Conservation (phyloP, 2,329 filamentous ascomycete species). For the Aspergillus thermomutatus region DNA sequence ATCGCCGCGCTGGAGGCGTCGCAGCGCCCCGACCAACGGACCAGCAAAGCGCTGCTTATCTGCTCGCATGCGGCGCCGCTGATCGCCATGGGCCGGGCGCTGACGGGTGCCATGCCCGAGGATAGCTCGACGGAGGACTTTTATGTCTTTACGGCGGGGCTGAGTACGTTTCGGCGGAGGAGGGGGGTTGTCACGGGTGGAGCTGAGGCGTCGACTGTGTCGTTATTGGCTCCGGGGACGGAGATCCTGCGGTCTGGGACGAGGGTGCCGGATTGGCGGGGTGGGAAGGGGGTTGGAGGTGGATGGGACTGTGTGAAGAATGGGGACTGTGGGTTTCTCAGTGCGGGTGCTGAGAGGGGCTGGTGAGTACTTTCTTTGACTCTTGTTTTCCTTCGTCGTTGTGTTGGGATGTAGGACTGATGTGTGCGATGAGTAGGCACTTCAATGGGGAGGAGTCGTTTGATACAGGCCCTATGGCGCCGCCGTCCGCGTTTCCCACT, state of each 20-base stretch:
- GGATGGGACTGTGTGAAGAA: constrained; percentile 79
- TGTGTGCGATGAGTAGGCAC: constrained; percentile 32
- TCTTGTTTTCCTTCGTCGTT: constrained; percentile 26
- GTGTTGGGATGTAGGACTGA: not conserved
- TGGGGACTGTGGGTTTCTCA: constrained; percentile 81
- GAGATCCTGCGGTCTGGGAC: constrained; percentile 17
- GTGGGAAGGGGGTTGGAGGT: constrained; percentile 62
- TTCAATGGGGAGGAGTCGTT: constrained; percentile 48
- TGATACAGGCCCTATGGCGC: constrained; percentile 34
- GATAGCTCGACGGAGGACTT: constrained; percentile 75
- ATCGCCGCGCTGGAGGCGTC: constrained; percentile 35
- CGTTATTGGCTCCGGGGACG: constrained; percentile 28
- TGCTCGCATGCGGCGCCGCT: constrained; percentile 88
- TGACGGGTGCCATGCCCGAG: constrained; percentile 75
- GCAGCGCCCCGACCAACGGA: constrained; percentile 56
- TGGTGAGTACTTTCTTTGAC: constrained; percentile 59
- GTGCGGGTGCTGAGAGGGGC: constrained; percentile 76
- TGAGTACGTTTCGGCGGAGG: constrained; percentile 65
- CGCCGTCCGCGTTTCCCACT: constrained; percentile 16
- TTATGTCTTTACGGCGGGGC: constrained; percentile 74
- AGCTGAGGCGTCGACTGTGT: constrained; percentile 25
- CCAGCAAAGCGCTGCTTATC: constrained; percentile 62
- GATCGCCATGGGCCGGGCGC: constrained; percentile 76
- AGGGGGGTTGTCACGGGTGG: constrained; percentile 16
- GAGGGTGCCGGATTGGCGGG: constrained; percentile 50